These are phyloP conservation scores for Calonectria fujianensis DNA, from an alignment of 2,329 filamentous ascomycete species.

Conservation along the genomic window DNA sequence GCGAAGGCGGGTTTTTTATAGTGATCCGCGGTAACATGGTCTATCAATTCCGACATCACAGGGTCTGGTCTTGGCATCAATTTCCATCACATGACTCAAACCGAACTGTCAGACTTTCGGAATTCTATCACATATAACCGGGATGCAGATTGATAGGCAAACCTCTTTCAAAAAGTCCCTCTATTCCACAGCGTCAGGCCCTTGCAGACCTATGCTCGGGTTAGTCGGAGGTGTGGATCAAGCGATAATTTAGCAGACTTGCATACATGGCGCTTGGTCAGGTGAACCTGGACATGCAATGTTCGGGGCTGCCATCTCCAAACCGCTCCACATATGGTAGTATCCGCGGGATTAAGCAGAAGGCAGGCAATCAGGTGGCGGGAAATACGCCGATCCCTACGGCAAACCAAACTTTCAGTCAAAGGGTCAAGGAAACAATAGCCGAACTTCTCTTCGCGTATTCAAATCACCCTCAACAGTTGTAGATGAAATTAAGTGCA, in stretches of 20 bases:
- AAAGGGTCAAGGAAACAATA: not conserved
- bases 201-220: not conserved
- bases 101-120: conserved; percentile 5
- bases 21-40: not conserved
- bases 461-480: not conserved
- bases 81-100: conserved; percentile 14
- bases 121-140: not conserved
- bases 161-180: not conserved
- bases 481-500: not conserved
- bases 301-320: not conserved
- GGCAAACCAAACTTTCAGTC: not conserved
- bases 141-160: conserved; percentile 1
- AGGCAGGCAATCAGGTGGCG: not conserved
- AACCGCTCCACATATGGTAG: not conserved
- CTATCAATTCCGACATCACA: not conserved
- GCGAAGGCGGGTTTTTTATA: not conserved
- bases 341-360: not conserved
- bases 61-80: not conserved
- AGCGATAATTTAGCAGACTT: conserved; percentile 4
- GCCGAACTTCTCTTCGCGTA: not conserved
- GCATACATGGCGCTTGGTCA: not conserved
- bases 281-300: conserved; percentile 11
- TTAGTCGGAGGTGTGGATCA: conserved; percentile 14
- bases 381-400: not conserved
- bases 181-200: not conserved